Percentiles rank a stretch among this genome's conserved stretches.
Conservation (phyloP, 306 rosid species). For the Inga laurina region DNA sequence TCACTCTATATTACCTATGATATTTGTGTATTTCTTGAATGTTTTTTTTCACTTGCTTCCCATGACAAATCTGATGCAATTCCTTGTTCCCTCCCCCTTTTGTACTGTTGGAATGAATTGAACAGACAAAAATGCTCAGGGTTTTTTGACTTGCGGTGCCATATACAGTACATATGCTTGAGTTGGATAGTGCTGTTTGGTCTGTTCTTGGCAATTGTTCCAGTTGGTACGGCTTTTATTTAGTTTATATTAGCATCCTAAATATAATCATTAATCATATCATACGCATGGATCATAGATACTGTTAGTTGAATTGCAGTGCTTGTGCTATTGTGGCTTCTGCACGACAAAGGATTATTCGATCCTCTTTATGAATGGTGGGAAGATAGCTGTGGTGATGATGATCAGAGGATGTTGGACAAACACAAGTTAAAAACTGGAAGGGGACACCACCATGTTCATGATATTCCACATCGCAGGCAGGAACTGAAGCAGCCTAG, state of each 20-base stretch:
- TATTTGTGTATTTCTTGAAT: conserved; percentile 11
- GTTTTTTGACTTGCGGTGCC: conserved; percentile 87
- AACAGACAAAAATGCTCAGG: conserved; percentile 76
- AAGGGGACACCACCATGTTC: conserved; percentile 34
- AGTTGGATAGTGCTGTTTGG: conserved; percentile 86
- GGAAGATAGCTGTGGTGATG: conserved; percentile 61
- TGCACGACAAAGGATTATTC: conserved; percentile 82
- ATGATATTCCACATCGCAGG: conserved; percentile 41
- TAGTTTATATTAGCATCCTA: background rate
- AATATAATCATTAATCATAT: background rate
- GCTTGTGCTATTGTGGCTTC: conserved; percentile 74
- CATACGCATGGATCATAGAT: conserved; percentile 16
- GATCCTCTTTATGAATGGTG: conserved; percentile 93
- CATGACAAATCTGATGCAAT: conserved; percentile 9
- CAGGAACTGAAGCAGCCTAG: conserved; percentile 46
- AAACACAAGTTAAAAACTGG: conserved; percentile 35
- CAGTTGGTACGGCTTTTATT: conserved; percentile 56
- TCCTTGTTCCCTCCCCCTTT: background rate
- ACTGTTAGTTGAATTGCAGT: conserved; percentile 54
- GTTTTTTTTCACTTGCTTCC: background rate
- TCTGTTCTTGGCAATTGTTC: conserved; percentile 71
- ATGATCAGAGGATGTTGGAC: conserved; percentile 33
- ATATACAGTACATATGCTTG: conserved; percentile 85
- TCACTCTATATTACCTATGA: conserved; percentile 7
- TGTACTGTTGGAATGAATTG: conserved; percentile 15